A percentile compares a stretch with the other conserved stretches of the same genome.
phyloP scores from a whole-genome alignment of 1,284 basidiomycete species.

The Ustilago tritici region DNA sequence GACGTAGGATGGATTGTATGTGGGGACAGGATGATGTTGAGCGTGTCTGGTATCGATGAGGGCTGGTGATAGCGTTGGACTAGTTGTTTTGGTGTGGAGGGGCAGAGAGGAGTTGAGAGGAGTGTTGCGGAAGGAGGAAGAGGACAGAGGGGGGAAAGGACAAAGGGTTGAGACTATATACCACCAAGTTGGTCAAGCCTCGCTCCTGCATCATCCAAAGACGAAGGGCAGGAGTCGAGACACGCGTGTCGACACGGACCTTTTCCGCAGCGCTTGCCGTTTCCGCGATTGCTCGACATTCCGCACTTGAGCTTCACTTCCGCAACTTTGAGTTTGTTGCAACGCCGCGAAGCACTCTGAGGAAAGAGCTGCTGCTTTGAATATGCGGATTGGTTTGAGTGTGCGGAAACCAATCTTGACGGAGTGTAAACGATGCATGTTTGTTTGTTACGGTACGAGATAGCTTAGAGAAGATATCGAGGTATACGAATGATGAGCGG shows the following conservation, averaged over 20 bases:
- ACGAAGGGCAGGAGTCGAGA: background rate
- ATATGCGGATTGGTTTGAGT: background rate
- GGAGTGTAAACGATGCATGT: background rate
- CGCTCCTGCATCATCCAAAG: background rate
- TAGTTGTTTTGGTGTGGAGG: background rate
- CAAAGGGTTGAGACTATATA: slow-evolving; percentile 9
- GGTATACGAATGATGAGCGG: too few relatives aligned
- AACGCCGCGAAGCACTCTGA: background rate
- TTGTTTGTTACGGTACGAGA: too few relatives aligned
- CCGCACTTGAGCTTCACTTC: background rate
- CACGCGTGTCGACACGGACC: slow-evolving; percentile 2
- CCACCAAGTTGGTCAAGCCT: background rate
- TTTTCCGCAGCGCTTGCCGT: slow-evolving; percentile 6
- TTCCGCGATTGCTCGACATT: slow-evolving; percentile 1
- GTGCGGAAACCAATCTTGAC: too few relatives aligned
- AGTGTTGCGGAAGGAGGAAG: background rate
- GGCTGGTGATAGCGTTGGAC: background rate
- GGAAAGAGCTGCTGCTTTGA: background rate
- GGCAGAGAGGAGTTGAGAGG: background rate
- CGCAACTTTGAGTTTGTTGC: background rate
- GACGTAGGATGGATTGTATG: background rate
- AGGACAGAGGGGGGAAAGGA: background rate
- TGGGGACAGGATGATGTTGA: background rate
- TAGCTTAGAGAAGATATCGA: too few relatives aligned
- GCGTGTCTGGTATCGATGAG: background rate